Percentiles rank a stretch among this genome's conserved stretches.
These are phyloP conservation scores for Barnettozyma californica DNA, from an alignment of 805 yeast genomes.

Conservation along the genomic window DNA sequence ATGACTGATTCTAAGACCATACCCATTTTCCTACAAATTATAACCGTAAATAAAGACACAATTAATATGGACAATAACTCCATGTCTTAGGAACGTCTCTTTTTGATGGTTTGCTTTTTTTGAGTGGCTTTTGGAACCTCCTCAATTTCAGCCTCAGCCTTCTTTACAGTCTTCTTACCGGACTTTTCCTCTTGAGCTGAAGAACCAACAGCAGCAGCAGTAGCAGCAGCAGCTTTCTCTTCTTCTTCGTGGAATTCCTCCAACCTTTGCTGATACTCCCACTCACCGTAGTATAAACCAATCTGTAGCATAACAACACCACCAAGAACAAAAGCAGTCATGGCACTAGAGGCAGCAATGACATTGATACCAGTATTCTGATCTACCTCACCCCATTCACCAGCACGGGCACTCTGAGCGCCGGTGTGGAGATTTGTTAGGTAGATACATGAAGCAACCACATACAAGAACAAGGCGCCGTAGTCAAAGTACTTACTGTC, in stretches of 20 bases:
- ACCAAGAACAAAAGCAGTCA: slow-evolving; percentile 61
- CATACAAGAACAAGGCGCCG: slow-evolving; percentile 69
- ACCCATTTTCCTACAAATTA: no score
- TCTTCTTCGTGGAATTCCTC: slow-evolving; percentile 25
- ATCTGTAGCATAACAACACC: slow-evolving; percentile 85
- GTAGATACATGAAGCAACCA: slow-evolving; percentile 72
- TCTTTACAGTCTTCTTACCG: not conserved
- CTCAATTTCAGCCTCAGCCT: not conserved
- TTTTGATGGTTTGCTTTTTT: slow-evolving; percentile 8
- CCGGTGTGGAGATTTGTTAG: slow-evolving; percentile 85
- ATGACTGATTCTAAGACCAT: no score
- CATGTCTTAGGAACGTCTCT: slow-evolving; percentile 6
- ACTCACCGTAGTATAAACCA: slow-evolving; percentile 83
- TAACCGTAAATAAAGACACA: not conserved
- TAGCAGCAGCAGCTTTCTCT: slow-evolving; percentile 7
- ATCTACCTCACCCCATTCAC: slow-evolving; percentile 93
- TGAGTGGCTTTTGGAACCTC: slow-evolving; percentile 1
- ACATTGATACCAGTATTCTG: slow-evolving; percentile 82
- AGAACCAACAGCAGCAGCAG: slow-evolving; percentile 7
- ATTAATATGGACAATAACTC: not conserved
- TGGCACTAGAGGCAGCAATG: slow-evolving; percentile 81
- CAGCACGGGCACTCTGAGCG: slow-evolving; percentile 56
- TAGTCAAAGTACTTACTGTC: slow-evolving; percentile 88
- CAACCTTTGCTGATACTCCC: slow-evolving; percentile 43
- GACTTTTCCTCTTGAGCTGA: not conserved